Percentiles rank a stretch among this genome's conserved stretches.
Evolutionary conservation across 2,329 filamentous ascomycete species (phyloP).

Genomic region (Orbilia blumenaviensis): DNA sequence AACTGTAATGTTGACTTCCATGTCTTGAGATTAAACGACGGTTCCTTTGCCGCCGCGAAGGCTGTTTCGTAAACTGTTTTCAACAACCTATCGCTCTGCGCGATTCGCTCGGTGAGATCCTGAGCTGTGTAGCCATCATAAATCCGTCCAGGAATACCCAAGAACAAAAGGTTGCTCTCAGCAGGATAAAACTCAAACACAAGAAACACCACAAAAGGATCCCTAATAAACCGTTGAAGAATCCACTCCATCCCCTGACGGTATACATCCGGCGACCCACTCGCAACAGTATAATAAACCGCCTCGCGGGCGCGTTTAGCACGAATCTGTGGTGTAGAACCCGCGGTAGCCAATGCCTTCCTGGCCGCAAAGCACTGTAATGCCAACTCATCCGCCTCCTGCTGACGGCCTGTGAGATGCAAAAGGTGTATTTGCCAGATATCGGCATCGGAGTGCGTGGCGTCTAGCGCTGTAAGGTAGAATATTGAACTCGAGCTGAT

Average conservation of each 20-base stretch:
- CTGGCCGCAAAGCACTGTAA: neutral
- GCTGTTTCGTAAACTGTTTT: neutral
- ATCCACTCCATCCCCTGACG: slow-evolving; percentile 7
- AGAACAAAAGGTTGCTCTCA: neutral
- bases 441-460: neutral
- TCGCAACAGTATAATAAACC: neutral
- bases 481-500: neutral
- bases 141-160: neutral
- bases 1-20: neutral
- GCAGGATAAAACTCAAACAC: neutral
- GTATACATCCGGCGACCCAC: neutral
- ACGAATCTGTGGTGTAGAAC: neutral
- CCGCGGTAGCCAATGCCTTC: neutral
- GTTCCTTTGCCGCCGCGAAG: neutral
- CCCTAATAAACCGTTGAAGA: slow-evolving; percentile 14
- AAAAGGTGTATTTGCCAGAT: slow-evolving; percentile 17
- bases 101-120: neutral
- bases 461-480: neutral
- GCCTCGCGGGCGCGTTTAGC: neutral
- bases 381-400: neutral
- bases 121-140: neutral
- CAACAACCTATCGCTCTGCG: neutral
- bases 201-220: neutral
- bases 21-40: neutral
- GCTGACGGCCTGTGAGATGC: neutral